These are phyloP conservation scores for Phytopythium helicoides DNA, from an alignment of 352 stramenopile species.

Conservation along the genomic window DNA sequence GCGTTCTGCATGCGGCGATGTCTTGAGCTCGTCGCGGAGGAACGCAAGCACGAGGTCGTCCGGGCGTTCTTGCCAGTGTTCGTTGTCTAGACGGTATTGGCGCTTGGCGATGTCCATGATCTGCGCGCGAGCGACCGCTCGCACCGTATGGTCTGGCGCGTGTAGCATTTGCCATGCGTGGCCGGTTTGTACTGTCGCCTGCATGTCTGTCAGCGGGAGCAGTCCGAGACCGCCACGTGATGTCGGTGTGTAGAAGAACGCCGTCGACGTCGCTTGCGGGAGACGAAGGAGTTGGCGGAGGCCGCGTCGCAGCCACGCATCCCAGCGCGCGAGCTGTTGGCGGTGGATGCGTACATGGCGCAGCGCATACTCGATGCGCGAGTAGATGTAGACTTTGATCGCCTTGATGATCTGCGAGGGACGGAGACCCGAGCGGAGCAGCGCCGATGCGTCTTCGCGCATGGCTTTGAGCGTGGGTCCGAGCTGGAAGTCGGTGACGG, in stretches of 20 bases:
- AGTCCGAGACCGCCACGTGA: slow-evolving; percentile 10
- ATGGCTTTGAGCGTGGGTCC: too few species aligned
- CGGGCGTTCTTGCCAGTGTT: slow-evolving; percentile 8
- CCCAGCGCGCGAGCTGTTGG: too few species aligned
- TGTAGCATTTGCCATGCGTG: slow-evolving; percentile 20
- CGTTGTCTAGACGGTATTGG: slow-evolving; percentile 4
- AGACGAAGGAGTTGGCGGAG: slow-evolving; percentile 9
- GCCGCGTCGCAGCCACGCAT: not conserved
- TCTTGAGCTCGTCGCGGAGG: slow-evolving; percentile 8
- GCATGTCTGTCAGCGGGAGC: too few species aligned
- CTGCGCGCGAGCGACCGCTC: slow-evolving; percentile 4
- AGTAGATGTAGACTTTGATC: too few species aligned
- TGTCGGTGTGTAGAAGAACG: slow-evolving; percentile 10
- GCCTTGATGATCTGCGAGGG: too few species aligned
- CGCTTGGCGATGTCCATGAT: slow-evolving; percentile 4
- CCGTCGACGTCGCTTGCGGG: slow-evolving; percentile 2
- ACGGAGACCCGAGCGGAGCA: too few species aligned
- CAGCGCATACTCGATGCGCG: too few species aligned
- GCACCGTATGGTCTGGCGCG: slow-evolving; percentile 2
- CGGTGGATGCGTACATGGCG: too few species aligned
- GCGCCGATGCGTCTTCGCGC: too few species aligned
- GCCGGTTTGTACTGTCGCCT: slow-evolving; percentile 8
- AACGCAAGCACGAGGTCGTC: slow-evolving; percentile 4
- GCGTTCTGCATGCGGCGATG: too few species aligned
- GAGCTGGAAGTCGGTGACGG: too few species aligned